These are phyloP conservation scores for Huntiella savannae DNA, from an alignment of 2,329 filamentous ascomycete genomes.

Conservation along the genomic window DNA sequence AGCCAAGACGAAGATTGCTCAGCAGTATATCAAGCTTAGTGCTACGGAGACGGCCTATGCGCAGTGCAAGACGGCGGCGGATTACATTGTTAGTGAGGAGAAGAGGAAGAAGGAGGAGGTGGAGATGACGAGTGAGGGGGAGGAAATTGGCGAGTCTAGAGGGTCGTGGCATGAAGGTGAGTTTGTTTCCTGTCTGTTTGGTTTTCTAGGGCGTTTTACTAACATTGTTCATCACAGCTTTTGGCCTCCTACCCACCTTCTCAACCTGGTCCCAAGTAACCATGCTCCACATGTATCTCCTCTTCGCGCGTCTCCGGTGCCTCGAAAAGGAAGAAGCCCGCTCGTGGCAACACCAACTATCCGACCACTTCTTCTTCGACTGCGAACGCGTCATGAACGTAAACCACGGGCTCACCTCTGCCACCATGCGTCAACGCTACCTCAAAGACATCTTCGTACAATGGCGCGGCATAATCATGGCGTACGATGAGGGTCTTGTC, in stretches of 20 bases:
- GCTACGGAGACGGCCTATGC: slow-evolving; percentile 64
- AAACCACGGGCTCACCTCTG: slow-evolving; percentile 50
- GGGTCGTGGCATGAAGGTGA: slow-evolving; percentile 71
- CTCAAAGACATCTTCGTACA: slow-evolving; percentile 82
- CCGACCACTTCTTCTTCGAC: slow-evolving; percentile 89
- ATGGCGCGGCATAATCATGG: slow-evolving; percentile 72
- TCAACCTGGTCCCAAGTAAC: slow-evolving; percentile 92
- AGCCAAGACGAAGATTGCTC: slow-evolving; percentile 8
- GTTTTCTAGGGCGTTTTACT: not conserved
- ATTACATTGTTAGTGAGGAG: slow-evolving; percentile 56
- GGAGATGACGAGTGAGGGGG: slow-evolving; percentile 53
- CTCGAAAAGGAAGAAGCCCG: slow-evolving; percentile 50
- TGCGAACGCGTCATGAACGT: slow-evolving; percentile 70
- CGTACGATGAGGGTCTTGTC: slow-evolving; percentile 65
- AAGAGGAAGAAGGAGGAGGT: slow-evolving; percentile 47
- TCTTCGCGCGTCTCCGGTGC: slow-evolving; percentile 66
- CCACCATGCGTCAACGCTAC: slow-evolving; percentile 41
- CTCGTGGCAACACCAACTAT: slow-evolving; percentile 72
- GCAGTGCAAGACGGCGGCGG: slow-evolving; percentile 50
- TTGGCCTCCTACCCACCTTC: slow-evolving; percentile 70
- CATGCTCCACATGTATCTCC: slow-evolving; percentile 87
- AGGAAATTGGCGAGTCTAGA: slow-evolving; percentile 58
- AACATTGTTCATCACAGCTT: slow-evolving; percentile 30
- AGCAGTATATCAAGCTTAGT: slow-evolving; percentile 48
- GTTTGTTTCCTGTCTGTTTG: slow-evolving; percentile 15